Base-by-base conservation (phyloP, 106 monocot genomes). In the Dendrobium officinale region DNA sequence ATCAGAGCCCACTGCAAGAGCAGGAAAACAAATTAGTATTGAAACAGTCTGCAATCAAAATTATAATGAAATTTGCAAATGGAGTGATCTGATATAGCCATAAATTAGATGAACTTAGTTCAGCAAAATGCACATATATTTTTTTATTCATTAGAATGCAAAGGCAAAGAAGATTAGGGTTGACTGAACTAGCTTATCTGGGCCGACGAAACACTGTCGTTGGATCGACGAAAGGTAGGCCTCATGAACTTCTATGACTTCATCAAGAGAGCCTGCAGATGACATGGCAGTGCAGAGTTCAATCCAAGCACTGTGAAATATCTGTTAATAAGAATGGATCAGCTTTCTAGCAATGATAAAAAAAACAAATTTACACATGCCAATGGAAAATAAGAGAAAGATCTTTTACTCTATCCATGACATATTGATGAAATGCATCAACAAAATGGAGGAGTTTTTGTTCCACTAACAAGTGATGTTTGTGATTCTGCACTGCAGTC, bases 341-440 rank as follows among this genome's bases (percentile, higher is more conserved):
- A 13, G 22, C 6, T 59, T 42, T 49, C 3, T 16, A 17, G 45
- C 6, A 67, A 47, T 24, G 3, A 81, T 55, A 68, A 26, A 55
- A n/a, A 73, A 4, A 56, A 77, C 2, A 43, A 44, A 75, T n/a
- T n/a, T n/a, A n/a, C n/a, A 67, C 66, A 33, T 24, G 74, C 43
- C n/a, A 43, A 42, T 20, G 43, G 43, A n/a, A 19, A 49, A 74
- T 43, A 44, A 40, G 9, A 10, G 61, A 20, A 40, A 3, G 19
- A 61, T 26, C 74, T 29, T 67, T 86, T 87, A 92, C 97, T 83
- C 90, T 87, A 42, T 98, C 97, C 94, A 98, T 98, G 70, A 98
- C 92, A 84, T 94, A 98, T 77, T 98, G 97, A 85, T 98, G 97
- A 86, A 98, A 94, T 70, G 92, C 94, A 88, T 98, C 94, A 20